Percentiles rank a stretch among this genome's conserved stretches.
Evolutionary conservation across 805 yeast genomes (phyloP).

Genomic region (Candida qinlingensis): DNA sequence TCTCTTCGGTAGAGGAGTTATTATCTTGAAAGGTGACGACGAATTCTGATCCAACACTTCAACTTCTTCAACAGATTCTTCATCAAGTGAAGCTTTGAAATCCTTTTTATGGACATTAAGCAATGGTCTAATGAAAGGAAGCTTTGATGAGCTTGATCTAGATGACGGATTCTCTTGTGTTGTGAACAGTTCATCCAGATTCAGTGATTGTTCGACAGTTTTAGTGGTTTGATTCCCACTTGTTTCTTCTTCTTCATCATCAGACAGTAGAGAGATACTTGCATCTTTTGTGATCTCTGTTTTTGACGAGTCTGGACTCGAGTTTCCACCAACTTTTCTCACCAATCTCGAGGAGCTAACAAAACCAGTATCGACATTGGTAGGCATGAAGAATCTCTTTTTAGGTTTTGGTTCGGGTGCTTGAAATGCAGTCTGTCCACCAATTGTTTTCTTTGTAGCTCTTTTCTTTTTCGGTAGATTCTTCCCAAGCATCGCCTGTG

Average conservation of each 20-base stretch:
- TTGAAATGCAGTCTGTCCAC: conserved; percentile 11
- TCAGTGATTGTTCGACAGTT: neutral
- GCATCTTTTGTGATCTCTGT: neutral
- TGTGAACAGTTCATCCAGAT: conserved; percentile 6
- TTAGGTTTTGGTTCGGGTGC: conserved; percentile 14
- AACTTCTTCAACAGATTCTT: conserved; percentile 4
- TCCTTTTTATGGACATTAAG: neutral
- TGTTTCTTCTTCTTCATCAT: conserved; percentile 6
- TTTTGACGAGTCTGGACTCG: neutral
- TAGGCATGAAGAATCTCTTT: conserved; percentile 69
- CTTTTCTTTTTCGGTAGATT: conserved; percentile 14
- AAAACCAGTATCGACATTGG: conserved; percentile 63
- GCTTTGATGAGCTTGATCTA: neutral
- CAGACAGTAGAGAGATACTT: conserved; percentile 15
- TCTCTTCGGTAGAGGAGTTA: neutral
- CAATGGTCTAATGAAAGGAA: conserved; percentile 1
- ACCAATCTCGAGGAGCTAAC: conserved; percentile 46
- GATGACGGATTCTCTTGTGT: neutral
- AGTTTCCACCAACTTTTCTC: conserved; percentile 19
- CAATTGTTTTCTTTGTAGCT: conserved; percentile 8
- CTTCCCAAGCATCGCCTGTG: conserved; percentile 52
- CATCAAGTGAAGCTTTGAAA: conserved; percentile 5
- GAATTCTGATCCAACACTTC: conserved; percentile 1
- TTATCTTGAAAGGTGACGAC: neutral
- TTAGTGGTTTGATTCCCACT: neutral